These are phyloP conservation scores for Miscanthus sacchariflorus DNA, from an alignment of 202 grass and related monocot species.

Conservation along the genomic window DNA sequence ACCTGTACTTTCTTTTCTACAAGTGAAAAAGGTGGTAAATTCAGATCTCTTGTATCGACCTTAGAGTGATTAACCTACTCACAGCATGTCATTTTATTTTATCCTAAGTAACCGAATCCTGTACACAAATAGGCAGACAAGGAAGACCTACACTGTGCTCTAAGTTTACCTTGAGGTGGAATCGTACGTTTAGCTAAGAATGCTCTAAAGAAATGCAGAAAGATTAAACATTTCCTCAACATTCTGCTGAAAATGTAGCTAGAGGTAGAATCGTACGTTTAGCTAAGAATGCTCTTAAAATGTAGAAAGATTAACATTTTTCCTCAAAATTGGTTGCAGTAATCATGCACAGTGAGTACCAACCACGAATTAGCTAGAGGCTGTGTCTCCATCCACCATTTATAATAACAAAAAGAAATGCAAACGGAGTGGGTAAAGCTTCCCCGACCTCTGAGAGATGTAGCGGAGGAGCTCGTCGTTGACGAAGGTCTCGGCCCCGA, in stretches of 20 bases:
- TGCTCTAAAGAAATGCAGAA: background rate
- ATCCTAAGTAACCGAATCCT: background rate
- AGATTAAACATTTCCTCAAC: background rate
- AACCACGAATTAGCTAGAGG: background rate
- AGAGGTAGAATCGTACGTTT: no score
- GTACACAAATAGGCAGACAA: background rate
- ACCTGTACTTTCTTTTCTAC: background rate
- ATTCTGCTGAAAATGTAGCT: no score
- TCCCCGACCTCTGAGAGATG: conserved; percentile 47
- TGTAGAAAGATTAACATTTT: no score
- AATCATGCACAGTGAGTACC: background rate
- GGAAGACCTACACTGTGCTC: background rate
- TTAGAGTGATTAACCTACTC: background rate
- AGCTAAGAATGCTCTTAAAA: no score
- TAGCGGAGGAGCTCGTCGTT: conserved; percentile 54
- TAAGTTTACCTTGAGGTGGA: background rate
- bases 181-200: background rate
- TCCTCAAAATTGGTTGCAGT: background rate
- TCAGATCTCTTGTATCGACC: background rate
- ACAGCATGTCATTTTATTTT: background rate
- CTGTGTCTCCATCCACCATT: background rate
- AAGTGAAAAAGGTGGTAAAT: background rate
- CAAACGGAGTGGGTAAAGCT: background rate
- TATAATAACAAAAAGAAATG: background rate
- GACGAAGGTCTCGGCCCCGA: conserved; percentile 50